Evolutionary conservation across 202 grass and related monocot genomes (phyloP), one percentile per base, ranked within the genome.

Genomic region (Brachypodium distachyon): DNA sequence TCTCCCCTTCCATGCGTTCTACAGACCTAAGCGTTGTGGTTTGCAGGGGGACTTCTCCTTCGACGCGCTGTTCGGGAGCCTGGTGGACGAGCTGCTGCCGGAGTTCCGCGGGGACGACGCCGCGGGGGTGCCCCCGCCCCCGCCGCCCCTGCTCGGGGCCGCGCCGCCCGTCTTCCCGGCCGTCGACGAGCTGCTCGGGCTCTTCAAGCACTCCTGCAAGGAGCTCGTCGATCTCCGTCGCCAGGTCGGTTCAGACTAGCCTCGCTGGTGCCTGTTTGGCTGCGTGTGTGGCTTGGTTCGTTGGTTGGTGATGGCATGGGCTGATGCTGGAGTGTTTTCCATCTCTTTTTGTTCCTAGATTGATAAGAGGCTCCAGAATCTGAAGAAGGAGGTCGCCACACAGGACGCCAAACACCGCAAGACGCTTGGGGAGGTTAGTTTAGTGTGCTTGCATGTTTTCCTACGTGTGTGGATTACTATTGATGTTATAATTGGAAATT

Each of bases 151-250:
- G 49, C 84, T 77, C 23, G 87, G 89, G 23, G 73, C 80, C 6
- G 89, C 69, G 14, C 79, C 89, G 31, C 96, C 89, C 11, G 75
- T 96, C 54, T 99, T 93, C 54, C 96, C 96, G 10, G 89, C 92
- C 9, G 89, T 99, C 27, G 87, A 99, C 60, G 96, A 99, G 81
- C 81, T 99, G 10, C 83, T 93, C 3, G 85, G 80, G 1, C 87
- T 99, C 36, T 99, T 99, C 83, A 96, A 96, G 85, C 90, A 96
- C 59, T 99, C 96, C 3, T 99, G 96, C 87, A 99, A 99, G 89
- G 96, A 99, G 81, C 84, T 99, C 29, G 81, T 99, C 21, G 91
- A 95, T 78, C 92, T 99, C 74, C 87, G 92, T 67, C 74, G 74
- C 48, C 92, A 99, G 96, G 96, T 88, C 7, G 2, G 67, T 83